A percentile compares a stretch with the other conserved stretches of the same genome.
phyloP scores from a whole-genome alignment of 1,284 basidiomycete species.

The Malassezia pachydermatis region DNA sequence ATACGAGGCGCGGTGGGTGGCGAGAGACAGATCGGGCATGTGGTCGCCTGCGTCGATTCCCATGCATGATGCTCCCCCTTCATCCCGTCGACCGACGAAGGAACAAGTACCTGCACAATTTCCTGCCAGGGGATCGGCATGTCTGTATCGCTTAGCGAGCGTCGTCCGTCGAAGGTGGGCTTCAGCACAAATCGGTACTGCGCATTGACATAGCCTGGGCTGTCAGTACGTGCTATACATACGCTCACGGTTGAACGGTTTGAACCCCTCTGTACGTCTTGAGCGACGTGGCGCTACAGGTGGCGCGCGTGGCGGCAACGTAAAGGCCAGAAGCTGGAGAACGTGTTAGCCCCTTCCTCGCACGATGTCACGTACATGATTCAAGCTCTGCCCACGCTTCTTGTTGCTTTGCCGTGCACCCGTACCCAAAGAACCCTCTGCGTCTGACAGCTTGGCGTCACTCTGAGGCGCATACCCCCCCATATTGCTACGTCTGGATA shows the following conservation, averaged over 20 bases:
- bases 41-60: background rate
- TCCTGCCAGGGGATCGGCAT: conserved; percentile 55
- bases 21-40: conserved; percentile 89
- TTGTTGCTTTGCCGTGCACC: conserved; percentile 9
- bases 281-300: conserved; percentile 30
- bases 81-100: conserved; percentile 54
- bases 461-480: too few relatives aligned
- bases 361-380: conserved; percentile 37
- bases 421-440: too few relatives aligned
- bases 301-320: conserved; percentile 38
- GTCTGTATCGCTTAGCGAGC: conserved; percentile 41
- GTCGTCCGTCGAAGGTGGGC: conserved; percentile 43
- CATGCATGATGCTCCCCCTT: background rate
- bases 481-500: too few relatives aligned
- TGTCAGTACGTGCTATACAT: background rate
- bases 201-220: conserved; percentile 41
- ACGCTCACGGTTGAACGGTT: conserved; percentile 45
- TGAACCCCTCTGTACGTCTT: conserved; percentile 20
- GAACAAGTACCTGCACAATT: conserved; percentile 85
- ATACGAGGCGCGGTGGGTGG: conserved; percentile 83
- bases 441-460: too few relatives aligned
- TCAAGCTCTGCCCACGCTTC: conserved; percentile 34
- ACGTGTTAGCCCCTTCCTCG: background rate
- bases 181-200: conserved; percentile 47
- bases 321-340: conserved; percentile 39